Base-by-base conservation (phyloP, 2,329 filamentous ascomycete species). In the Exophiala aquamarina region DNA sequence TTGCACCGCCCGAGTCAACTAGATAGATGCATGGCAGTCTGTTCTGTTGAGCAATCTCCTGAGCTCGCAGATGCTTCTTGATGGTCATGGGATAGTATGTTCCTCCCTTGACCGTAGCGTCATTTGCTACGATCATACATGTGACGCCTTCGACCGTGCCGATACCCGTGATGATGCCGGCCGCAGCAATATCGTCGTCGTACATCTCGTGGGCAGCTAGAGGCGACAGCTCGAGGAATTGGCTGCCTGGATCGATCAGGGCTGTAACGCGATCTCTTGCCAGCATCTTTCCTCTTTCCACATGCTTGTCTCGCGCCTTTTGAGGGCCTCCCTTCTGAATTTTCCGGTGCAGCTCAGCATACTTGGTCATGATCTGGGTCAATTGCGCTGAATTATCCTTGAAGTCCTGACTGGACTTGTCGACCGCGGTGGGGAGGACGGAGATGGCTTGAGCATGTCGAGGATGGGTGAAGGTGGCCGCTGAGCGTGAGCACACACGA, bases 61-160 rank as follows among this genome's bases (percentile, higher is more conserved):
- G 93, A 3, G 92, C 92, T 53, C 92, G 82, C 13, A 97, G 75
- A 68, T 97, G 93, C 76, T 98, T 98, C 75, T 96, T 96, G 49
- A 97, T 89, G 0, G 92, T 98, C 59, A 97, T 89, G 1, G 92
- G 92, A 64, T 92, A 97, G 71, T 98, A 98, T 2, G 92, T 95
- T 18, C 92, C 92, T 42, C 92, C 92, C 72, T 97, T 98, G 63
- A 97, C 92, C 14, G 92, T 96, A 72, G 89, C 94, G 66, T 96
- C 92, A 66, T 97, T 96, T 48, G 90, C 91, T 40, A 96, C 87
- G 59, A 97, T 87, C 72, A 96, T 86, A 67, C 92, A 97, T 32
- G 84, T 86, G 19, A 95, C 89, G 11, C 92, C 92, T 65, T 93
- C 87, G 19, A 98, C 87, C 2, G 87, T 86, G 3, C 92, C 92